A percentile compares a stretch with the other conserved stretches of the same genome.
Evolutionary conservation across 768 basidiomycete species (phyloP).

Genomic region (Russula vinacea): DNA sequence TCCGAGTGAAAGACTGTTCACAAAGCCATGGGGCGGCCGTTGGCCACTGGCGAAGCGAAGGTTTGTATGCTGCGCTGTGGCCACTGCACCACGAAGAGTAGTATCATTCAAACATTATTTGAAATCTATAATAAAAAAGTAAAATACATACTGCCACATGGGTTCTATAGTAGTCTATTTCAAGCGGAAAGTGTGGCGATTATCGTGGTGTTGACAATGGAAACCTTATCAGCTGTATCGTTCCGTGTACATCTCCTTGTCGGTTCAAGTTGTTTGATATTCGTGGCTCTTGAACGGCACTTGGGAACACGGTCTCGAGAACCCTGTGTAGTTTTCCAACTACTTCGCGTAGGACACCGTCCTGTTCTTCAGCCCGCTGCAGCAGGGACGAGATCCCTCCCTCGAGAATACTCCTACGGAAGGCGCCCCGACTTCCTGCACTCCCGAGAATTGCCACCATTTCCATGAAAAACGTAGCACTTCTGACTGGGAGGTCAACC

Average conservation of each 20-base stretch:
- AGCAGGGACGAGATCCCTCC: conserved; percentile 1
- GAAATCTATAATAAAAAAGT: background rate
- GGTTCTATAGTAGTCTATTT: background rate
- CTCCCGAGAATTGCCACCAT: conserved; percentile 6
- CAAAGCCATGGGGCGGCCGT: background rate
- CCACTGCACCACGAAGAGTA: background rate
- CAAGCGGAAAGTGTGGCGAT: background rate
- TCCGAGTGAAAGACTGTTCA: too few relatives aligned
- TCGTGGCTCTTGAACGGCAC: background rate
- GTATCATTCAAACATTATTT: background rate
- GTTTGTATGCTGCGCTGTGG: background rate
- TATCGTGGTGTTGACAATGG: background rate
- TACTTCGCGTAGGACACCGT: conserved; percentile 35
- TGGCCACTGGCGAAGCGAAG: background rate
- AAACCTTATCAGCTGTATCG: background rate
- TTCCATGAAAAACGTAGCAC: conserved; percentile 2
- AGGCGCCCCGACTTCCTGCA: background rate
- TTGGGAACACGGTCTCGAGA: conserved; percentile 5
- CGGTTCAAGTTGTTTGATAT: background rate
- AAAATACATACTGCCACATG: background rate
- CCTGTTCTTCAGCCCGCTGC: background rate
- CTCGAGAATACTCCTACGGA: background rate
- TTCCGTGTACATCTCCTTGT: background rate
- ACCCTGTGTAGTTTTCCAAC: background rate
- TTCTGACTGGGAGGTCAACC: background rate